Conservation (phyloP, 345 rosid genomes). For the Camelina sativa region DNA sequence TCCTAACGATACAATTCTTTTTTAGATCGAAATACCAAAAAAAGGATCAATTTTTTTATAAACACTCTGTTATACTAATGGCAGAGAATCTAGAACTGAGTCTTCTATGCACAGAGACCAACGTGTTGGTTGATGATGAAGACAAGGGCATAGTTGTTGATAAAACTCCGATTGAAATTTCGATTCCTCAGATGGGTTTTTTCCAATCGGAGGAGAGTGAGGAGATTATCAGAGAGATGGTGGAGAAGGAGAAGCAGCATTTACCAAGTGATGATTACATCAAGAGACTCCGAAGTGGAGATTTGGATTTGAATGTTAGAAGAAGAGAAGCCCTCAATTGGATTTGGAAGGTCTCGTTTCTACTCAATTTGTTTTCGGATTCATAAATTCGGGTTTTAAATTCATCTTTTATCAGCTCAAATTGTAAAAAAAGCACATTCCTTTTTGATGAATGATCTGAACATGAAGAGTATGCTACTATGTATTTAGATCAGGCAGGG, state of each 20-base stretch:
- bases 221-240: slow-evolving; percentile 62
- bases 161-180: slow-evolving; percentile 40
- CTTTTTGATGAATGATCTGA: slow-evolving; percentile 34
- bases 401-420: slow-evolving; percentile 14
- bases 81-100: slow-evolving; percentile 58
- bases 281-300: slow-evolving; percentile 58
- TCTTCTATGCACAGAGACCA: slow-evolving; percentile 59
- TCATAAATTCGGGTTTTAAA: slow-evolving; percentile 3
- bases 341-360: slow-evolving; percentile 65
- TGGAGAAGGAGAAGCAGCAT: slow-evolving; percentile 61
- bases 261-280: slow-evolving; percentile 62
- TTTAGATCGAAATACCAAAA: slow-evolving; percentile 11
- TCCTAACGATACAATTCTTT: slow-evolving; percentile 9
- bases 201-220: slow-evolving; percentile 54
- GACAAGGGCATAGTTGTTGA: slow-evolving; percentile 41
- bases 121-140: slow-evolving; percentile 26
- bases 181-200: slow-evolving; percentile 49
- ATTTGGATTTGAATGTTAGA: slow-evolving; percentile 56
- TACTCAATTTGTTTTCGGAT: not conserved
- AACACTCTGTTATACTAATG: slow-evolving; percentile 46
- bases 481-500: slow-evolving; percentile 18
- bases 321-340: slow-evolving; percentile 71
- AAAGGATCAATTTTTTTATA: slow-evolving; percentile 18
- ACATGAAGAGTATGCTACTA: not conserved
- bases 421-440: slow-evolving; percentile 22